Base-by-base conservation (phyloP, 768 basidiomycete species). In the Tricholoma flavovirens region DNA sequence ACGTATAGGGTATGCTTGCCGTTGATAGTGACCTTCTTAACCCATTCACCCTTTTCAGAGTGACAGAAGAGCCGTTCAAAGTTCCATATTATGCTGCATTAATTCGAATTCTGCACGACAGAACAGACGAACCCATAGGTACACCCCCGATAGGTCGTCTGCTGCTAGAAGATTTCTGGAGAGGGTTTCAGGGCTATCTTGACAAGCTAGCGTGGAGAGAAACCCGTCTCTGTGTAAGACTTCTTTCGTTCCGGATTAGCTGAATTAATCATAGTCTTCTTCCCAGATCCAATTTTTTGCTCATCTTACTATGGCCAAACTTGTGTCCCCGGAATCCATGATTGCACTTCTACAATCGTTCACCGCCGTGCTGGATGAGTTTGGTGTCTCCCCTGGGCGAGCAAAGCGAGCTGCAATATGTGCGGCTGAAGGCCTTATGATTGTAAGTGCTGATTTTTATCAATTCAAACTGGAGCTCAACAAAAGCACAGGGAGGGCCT, bases 61-160 rank as follows among this genome's bases (percentile, higher is more conserved):
- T 92, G 52, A 92, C 88, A 0, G 92, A 98, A 71, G 89, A 97
- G 63, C 94, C 95, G 0, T 94, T 84, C 77, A 99, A 98, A 76
- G 88, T 91, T 33, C 88, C 93, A 0, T 89, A 85, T 66, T 94
- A 93, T 71, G 91, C 91, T 11, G 83, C 90, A 10, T 72, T 98
- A 15, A 77, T 97, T 49, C 80, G 86, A 19, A 71, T 84, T 36
- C 74, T 98, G 36, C 79, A 83, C 62, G 79, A 83, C 63, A 75
- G 69, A 35, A 68, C 71, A 5, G 73, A 70, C 4, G 67, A 71
- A 42, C 64, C 68, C 3, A 64, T 71, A 26, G 80, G 77, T 38
- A 71, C 71, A 32, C 75, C 73, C 17, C 75, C 83, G 0, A 68
- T 90, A 0, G 90, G 90, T 1, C 80, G 80, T 52, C 81, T 86